Evolutionary conservation across 345 rosid species (phyloP).

Genomic region (Garcia nutans): DNA sequence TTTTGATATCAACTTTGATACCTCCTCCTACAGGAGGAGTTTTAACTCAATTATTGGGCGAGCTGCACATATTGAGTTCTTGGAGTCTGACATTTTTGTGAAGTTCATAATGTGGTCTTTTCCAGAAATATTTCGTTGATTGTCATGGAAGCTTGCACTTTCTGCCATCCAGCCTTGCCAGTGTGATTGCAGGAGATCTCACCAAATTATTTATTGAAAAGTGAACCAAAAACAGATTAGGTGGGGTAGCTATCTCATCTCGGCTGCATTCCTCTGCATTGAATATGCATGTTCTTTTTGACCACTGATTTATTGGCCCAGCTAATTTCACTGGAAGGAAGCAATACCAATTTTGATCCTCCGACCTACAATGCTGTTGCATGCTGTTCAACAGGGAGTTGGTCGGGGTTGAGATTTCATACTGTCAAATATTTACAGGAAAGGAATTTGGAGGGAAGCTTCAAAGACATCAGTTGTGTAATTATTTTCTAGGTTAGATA

Average conservation of each 20-base stretch:
- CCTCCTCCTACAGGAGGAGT: slow-evolving; percentile 68
- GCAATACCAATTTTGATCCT: not conserved
- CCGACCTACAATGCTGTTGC: not conserved
- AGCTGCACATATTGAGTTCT: slow-evolving; percentile 91
- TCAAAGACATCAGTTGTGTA: not conserved
- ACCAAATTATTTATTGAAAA: not conserved
- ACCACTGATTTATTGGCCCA: not conserved
- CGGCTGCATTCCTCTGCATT: not conserved
- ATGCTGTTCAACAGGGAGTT: not conserved
- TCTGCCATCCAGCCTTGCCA: not conserved
- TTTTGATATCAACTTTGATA: slow-evolving; percentile 77
- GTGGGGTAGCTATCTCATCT: not conserved
- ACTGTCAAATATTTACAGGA: not conserved
- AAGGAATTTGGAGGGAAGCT: not conserved
- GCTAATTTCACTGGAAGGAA: slow-evolving; percentile 1
- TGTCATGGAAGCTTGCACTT: not conserved
- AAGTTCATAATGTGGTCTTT: slow-evolving; percentile 94
- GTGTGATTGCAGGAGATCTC: not conserved
- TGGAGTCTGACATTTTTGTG: slow-evolving; percentile 76
- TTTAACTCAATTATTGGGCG: slow-evolving; percentile 80
- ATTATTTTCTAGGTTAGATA: not conserved
- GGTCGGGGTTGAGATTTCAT: not conserved
- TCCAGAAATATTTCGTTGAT: slow-evolving; percentile 58
- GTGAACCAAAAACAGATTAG: not conserved
- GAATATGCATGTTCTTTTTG: not conserved